A percentile compares a stretch with the other conserved stretches of the same genome.
These are phyloP conservation scores for Picea glauca DNA, from an alignment of 75 land plant genomes.

Conservation along the genomic window DNA sequence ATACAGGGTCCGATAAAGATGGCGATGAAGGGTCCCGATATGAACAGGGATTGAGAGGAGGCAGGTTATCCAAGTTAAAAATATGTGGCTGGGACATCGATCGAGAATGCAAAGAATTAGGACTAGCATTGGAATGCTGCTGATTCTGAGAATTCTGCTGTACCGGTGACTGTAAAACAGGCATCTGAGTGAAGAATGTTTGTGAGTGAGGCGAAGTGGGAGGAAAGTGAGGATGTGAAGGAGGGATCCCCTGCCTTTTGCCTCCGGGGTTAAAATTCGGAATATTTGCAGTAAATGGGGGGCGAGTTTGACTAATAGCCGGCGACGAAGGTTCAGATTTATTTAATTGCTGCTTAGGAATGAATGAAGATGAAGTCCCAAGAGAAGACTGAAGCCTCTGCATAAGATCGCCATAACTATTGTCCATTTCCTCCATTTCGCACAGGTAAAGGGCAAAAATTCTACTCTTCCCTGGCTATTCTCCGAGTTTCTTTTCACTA, in stretches of 20 bases:
- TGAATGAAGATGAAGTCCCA: slow-evolving; percentile 24
- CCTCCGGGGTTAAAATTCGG: not conserved
- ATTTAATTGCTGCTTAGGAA: slow-evolving; percentile 17
- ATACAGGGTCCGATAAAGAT: slow-evolving; percentile 25
- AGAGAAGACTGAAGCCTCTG: slow-evolving; percentile 35
- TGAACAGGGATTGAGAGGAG: slow-evolving; percentile 51
- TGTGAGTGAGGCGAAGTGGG: slow-evolving; percentile 31
- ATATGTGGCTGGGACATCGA: slow-evolving; percentile 58
- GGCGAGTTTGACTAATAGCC: slow-evolving; percentile 18
- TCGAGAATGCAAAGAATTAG: slow-evolving; percentile 21
- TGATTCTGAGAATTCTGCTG: slow-evolving; percentile 20
- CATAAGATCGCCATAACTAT: slow-evolving; percentile 21
- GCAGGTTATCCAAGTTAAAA: slow-evolving; percentile 54
- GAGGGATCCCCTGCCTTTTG: slow-evolving; percentile 32
- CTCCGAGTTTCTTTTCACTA: not conserved
- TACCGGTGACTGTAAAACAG: slow-evolving; percentile 17
- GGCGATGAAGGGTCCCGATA: slow-evolving; percentile 28
- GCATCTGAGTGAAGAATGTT: slow-evolving; percentile 14
- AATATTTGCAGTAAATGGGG: slow-evolving; percentile 15
- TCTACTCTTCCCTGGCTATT: not conserved
- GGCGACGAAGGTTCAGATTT: slow-evolving; percentile 21
- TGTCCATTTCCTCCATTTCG: slow-evolving; percentile 21
- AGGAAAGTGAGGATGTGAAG: slow-evolving; percentile 38
- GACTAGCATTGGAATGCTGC: slow-evolving; percentile 14
- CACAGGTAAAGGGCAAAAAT: not conserved